Conservation (phyloP, 306 rosid genomes). For the Cucumis hystrix region DNA sequence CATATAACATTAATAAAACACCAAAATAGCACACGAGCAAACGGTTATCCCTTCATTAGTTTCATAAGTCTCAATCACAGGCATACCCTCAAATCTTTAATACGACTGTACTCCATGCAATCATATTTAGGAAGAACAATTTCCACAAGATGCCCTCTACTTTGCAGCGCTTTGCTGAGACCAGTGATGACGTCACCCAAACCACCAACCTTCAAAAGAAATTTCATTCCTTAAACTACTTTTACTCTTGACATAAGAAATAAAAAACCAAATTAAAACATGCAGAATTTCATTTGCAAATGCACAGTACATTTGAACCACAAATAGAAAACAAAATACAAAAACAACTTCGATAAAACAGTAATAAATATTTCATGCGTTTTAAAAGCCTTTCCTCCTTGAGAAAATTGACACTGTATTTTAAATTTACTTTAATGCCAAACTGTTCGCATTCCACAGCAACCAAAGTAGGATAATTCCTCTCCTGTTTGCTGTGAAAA, state of each 20-base stretch:
- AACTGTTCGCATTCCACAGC: no score
- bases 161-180: conserved; percentile 83
- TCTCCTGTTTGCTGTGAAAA: no score
- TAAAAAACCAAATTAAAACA: not conserved
- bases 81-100: conserved; percentile 59
- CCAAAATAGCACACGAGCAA: not conserved
- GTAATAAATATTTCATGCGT: no score
- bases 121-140: conserved; percentile 92
- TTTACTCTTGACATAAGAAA: not conserved
- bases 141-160: conserved; percentile 92
- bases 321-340: not conserved
- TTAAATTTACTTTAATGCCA: no score
- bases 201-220: conserved; percentile 77
- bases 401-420: no score
- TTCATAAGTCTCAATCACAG: conserved; percentile 5
- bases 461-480: no score
- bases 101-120: conserved; percentile 55
- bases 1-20: not conserved
- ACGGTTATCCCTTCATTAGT: not conserved
- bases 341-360: not conserved
- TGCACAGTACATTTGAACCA: not conserved
- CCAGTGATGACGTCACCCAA: conserved; percentile 89
- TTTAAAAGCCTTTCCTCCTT: no score
- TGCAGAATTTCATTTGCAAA: not conserved
- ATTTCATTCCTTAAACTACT: conserved; percentile 1